These are phyloP conservation scores for Chloromonas sp. DNA, from an alignment of 163 green algal genomes.

Conservation along the genomic window DNA sequence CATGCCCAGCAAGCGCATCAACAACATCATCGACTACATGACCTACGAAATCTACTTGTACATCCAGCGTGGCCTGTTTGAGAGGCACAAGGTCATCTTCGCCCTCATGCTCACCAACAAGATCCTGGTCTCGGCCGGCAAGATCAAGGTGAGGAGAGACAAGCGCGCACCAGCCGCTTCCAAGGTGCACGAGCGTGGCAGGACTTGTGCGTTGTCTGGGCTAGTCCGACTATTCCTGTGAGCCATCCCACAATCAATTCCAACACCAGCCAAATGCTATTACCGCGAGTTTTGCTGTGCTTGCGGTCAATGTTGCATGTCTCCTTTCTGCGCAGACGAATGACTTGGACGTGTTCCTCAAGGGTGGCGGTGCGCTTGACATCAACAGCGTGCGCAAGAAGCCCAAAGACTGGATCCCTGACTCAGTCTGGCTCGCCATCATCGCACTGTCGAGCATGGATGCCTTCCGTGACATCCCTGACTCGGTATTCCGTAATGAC, in stretches of 20 bases:
- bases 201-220: too few relatives aligned
- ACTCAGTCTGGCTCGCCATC: conserved; percentile 81
- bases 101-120: conserved; percentile 87
- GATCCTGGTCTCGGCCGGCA: conserved; percentile 57
- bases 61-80: conserved; percentile 90
- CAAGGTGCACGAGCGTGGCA: too few relatives aligned
- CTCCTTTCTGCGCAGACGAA: conserved; percentile 3
- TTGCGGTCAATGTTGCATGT: too few relatives aligned
- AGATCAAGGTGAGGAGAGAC: conserved; percentile 28
- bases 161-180: too few relatives aligned
- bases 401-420: conserved; percentile 81
- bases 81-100: conserved; percentile 92
- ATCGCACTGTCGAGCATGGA: conserved; percentile 72
- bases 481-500: conserved; percentile 76
- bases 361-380: conserved; percentile 78
- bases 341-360: conserved; percentile 85
- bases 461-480: conserved; percentile 77
- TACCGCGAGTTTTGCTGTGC: too few relatives aligned
- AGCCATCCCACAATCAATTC: too few relatives aligned
- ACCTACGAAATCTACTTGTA: conserved; percentile 90
- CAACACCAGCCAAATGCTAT: too few relatives aligned
- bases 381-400: conserved; percentile 75
- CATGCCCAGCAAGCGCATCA: conserved; percentile 83
- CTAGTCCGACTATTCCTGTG: too few relatives aligned
- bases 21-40: conserved; percentile 89